Evolutionary conservation across 169 alveolate species (phyloP), one percentile per base, ranked within the genome.

Genomic region (Cryptosporidium sp.): DNA sequence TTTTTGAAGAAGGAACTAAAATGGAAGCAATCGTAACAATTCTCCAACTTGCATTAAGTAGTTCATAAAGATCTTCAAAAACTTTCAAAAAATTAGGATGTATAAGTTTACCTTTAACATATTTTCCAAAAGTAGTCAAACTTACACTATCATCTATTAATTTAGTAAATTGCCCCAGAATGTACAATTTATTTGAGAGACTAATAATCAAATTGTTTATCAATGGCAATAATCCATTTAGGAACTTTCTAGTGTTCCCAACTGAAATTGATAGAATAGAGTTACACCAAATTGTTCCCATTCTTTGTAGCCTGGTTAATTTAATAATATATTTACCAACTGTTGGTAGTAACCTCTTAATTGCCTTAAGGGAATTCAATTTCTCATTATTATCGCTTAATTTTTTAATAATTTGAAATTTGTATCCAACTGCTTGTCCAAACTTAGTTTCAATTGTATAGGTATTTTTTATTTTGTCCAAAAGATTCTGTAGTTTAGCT

Each of bases 251-350:
- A 29, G 89, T 80, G 42, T 80, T 80, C 31, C 89, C 89, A n/a
- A 80, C 89, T n/a, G 89, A 80, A 23, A 80, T 80, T 60, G 89
- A 80, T 3, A 62, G 80, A 48, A 80, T 42, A 12, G 75, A 29
- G 33, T 80, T 80, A 60, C 89, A 80, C 89, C 89, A 80, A 23
- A 80, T 14, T n/a, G 75, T 80, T 8, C 89, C 89, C 75, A 80
- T 80, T 42, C 89, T 39, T 29, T 80, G 89, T 62, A 80, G 35
- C 42, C 89, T 35, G 12, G 89, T 62, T 65, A 80, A 35, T 42
- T 67, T 80, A 31, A 62, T 80, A 44, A 80, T 80, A n/a, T 80
- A 80, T 31, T 26, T n/a, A 0, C 89, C 89, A 2, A 65, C n/a
- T n/a, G 51, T 26, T 18, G 89, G 89, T 62, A 80, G 18, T 52